Evolutionary conservation across 441 rosid genomes (phyloP), one percentile per base, ranked within the genome.

Genomic region (Theobroma grandiflorum): DNA sequence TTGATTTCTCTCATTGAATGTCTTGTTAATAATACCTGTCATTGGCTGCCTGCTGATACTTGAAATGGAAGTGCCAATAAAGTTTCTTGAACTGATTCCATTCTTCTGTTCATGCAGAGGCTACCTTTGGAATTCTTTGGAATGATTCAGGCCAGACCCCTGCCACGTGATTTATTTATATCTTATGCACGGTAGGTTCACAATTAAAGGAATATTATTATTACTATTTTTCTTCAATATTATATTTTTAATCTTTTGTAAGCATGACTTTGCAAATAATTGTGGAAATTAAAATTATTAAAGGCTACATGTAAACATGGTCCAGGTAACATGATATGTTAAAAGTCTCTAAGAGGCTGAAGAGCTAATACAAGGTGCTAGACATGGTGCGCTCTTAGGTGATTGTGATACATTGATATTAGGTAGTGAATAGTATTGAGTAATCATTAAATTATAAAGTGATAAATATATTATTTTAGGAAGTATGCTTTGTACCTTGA

Each of bases 91-190:
- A 58, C 38, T 40, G 65, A n/a, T 40, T 57, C n/a, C 52, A 53
- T 66, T 26, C 31, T 52, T 52, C 20, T 78, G 70, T 58, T 88
- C 81, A 79, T 82, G 85, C 94, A 97, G 99, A 94, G 91, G 79
- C 95, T 89, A 77, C 84, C 97, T 52, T 86, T 90, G 83, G 99
- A 97, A 82, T 94, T 91, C 86, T 95, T 95, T 80, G 92, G 97
- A 76, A 93, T 87, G 88, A 94, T 97, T 86, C 99, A 97, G 79
- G 95, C 95, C 69, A 92, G 89, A 85, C 85, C 93, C 47, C 81
- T 94, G 64, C 98, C 98, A 70, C 95, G 97, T 76, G 95, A 97
- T 89, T 83, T 97, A 78, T 97, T 97, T 84, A 86, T 85, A 79
- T 84, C 90, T 69, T 97, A 92, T 86, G 89, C 98, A 75, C 84